Percentiles rank a stretch among this genome's conserved stretches.
These are phyloP conservation scores for Hevea brasiliensis DNA, from an alignment of 345 rosid species.

Conservation along the genomic window DNA sequence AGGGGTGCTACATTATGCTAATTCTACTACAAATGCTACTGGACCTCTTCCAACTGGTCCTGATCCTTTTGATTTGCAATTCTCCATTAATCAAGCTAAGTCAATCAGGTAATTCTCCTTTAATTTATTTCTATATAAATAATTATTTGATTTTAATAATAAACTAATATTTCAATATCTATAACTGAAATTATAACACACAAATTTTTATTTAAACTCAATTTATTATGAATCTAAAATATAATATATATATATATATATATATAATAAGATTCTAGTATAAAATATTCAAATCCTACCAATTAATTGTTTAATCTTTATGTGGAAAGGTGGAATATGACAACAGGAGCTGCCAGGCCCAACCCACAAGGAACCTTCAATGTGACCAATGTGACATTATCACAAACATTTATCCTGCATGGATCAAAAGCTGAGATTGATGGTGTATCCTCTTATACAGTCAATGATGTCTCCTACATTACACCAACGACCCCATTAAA, in stretches of 20 bases:
- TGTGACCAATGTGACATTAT: constrained; percentile 44
- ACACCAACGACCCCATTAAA: constrained; percentile 46
- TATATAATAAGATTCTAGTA: too few relatives aligned
- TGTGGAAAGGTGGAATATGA: constrained; percentile 52
- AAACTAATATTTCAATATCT: too few relatives aligned
- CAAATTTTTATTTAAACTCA: too few relatives aligned
- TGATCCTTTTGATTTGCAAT: constrained; percentile 37
- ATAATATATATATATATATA: too few relatives aligned
- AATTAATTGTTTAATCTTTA: too few relatives aligned
- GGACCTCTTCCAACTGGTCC: constrained; percentile 37
- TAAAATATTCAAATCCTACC: too few relatives aligned
- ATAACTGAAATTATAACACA: too few relatives aligned
- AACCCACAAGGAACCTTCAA: constrained; percentile 64
- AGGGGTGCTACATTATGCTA: constrained; percentile 34
- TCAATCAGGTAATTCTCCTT: constrained; percentile 33
- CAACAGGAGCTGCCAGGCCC: constrained; percentile 65
- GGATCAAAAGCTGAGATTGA: constrained; percentile 25
- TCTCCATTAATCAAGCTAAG: constrained; percentile 39
- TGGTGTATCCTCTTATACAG: constrained; percentile 22
- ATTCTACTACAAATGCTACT: constrained; percentile 22
- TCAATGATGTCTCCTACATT: constrained; percentile 46
- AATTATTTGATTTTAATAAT: too few relatives aligned
- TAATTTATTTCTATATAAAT: too few relatives aligned
- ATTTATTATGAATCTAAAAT: too few relatives aligned
- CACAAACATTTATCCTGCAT: constrained; percentile 43